phyloP scores from a whole-genome alignment of 805 yeast genomes.

The Candida tibetensis region DNA sequence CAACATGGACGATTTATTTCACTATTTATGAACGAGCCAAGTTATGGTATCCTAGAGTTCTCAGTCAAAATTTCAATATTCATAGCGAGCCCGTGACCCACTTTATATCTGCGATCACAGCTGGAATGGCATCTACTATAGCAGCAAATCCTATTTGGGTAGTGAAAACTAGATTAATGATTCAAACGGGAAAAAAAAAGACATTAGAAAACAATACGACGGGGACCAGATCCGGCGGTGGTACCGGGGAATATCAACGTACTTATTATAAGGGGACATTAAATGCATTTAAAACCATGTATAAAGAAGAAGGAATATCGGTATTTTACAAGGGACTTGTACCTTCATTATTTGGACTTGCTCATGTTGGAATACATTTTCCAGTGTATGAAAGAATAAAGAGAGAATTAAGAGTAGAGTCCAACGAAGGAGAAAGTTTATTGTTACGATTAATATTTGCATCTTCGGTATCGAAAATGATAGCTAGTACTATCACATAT shows the following conservation, averaged over 20 bases:
- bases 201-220: slow-evolving; percentile 30
- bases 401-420: slow-evolving; percentile 31
- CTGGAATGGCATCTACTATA: slow-evolving; percentile 84
- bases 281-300: slow-evolving; percentile 83
- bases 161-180: slow-evolving; percentile 90
- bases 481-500: slow-evolving; percentile 84
- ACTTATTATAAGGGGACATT: slow-evolving; percentile 68
- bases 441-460: slow-evolving; percentile 47
- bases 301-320: slow-evolving; percentile 68
- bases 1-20: slow-evolving; percentile 97
- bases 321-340: slow-evolving; percentile 87
- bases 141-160: slow-evolving; percentile 97
- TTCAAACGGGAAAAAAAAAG: slow-evolving; percentile 57
- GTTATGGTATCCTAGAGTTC: slow-evolving; percentile 44
- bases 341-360: slow-evolving; percentile 85
- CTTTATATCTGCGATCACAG: slow-evolving; percentile 69
- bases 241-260: slow-evolving; percentile 8
- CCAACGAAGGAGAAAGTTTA: slow-evolving; percentile 7
- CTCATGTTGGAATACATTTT: slow-evolving; percentile 95
- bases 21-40: slow-evolving; percentile 84
- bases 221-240: slow-evolving; percentile 10
- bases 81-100: slow-evolving; percentile 33
- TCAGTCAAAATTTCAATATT: slow-evolving; percentile 25
- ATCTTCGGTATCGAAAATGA: slow-evolving; percentile 78
- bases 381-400: slow-evolving; percentile 88